Conservation (phyloP, 2,329 filamentous ascomycete genomes). For the Claviceps fusiformis region DNA sequence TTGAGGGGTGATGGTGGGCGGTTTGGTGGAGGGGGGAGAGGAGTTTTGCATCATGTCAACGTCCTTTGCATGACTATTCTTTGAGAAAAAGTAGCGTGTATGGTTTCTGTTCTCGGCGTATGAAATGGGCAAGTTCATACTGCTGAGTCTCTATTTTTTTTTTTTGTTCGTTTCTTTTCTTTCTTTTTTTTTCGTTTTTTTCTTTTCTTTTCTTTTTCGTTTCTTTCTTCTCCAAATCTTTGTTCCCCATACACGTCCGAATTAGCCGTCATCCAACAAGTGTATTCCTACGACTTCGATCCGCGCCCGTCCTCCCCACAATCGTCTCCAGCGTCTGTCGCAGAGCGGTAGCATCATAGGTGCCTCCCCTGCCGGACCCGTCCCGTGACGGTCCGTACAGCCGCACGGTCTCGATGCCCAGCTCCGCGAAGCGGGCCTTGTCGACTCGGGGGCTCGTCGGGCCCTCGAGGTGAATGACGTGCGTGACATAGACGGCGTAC, state of each 20-base stretch:
- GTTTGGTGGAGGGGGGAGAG: too few species aligned
- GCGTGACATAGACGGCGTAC: constrained; percentile 62
- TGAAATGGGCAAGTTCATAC: too few species aligned
- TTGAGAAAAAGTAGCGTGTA: too few species aligned
- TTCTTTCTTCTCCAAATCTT: background rate
- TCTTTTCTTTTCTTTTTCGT: background rate
- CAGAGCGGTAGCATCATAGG: constrained; percentile 66
- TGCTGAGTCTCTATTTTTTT: too few species aligned
- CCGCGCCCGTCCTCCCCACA: constrained; percentile 42
- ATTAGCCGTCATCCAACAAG: constrained; percentile 16
- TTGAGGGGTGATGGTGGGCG: too few species aligned
- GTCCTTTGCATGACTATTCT: too few species aligned
- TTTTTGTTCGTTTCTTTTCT: too few species aligned
- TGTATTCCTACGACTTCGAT: constrained; percentile 32
- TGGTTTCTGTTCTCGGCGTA: too few species aligned
- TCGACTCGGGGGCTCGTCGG: constrained; percentile 58
- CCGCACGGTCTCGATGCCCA: constrained; percentile 66
- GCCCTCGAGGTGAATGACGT: constrained; percentile 68
- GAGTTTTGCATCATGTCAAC: too few species aligned
- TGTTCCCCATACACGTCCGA: too few species aligned
- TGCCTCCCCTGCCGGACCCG: constrained; percentile 27
- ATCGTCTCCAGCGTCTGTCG: constrained; percentile 65
- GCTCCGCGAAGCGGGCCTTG: constrained; percentile 40
- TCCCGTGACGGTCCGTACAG: constrained; percentile 54
- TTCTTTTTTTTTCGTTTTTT: background rate